These are phyloP conservation scores for Echinochloa phyllopogon DNA, from an alignment of 176 grass and related monocot genomes.

Conservation along the genomic window DNA sequence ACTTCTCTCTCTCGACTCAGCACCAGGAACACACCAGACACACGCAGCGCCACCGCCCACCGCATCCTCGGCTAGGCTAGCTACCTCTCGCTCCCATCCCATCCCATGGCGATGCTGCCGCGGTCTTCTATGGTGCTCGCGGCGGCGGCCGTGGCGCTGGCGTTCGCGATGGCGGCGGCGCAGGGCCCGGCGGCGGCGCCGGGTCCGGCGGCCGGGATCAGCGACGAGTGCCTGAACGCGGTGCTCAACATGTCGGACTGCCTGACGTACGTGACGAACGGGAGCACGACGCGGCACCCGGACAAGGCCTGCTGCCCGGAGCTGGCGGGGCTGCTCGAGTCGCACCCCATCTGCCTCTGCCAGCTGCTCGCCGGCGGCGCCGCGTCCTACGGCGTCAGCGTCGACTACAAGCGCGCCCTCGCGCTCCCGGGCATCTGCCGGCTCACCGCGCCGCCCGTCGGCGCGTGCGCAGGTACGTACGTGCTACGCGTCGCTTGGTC, in stretches of 20 bases:
- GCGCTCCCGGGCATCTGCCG: slow-evolving; percentile 77
- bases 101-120: slow-evolving; percentile 42
- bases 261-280: slow-evolving; percentile 71
- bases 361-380: slow-evolving; percentile 71
- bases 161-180: slow-evolving; percentile 37
- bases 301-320: slow-evolving; percentile 90
- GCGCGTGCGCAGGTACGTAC: slow-evolving; percentile 63
- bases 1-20: not conserved
- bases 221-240: slow-evolving; percentile 57
- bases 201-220: slow-evolving; percentile 33
- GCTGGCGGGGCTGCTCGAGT: slow-evolving; percentile 75
- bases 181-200: slow-evolving; percentile 45
- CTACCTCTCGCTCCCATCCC: no score
- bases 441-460: slow-evolving; percentile 63
- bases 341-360: slow-evolving; percentile 84
- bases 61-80: not conserved
- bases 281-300: slow-evolving; percentile 63
- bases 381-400: slow-evolving; percentile 62
- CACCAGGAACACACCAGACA: not conserved
- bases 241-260: slow-evolving; percentile 80
- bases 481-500: not conserved
- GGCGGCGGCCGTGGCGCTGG: slow-evolving; percentile 32
- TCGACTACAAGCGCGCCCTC: slow-evolving; percentile 79
- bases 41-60: not conserved
- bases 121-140: not conserved